Evolutionary conservation across 1,284 basidiomycete species (phyloP), one percentile per base, ranked within the genome.

Genomic region (Cryptococcus floricola): DNA sequence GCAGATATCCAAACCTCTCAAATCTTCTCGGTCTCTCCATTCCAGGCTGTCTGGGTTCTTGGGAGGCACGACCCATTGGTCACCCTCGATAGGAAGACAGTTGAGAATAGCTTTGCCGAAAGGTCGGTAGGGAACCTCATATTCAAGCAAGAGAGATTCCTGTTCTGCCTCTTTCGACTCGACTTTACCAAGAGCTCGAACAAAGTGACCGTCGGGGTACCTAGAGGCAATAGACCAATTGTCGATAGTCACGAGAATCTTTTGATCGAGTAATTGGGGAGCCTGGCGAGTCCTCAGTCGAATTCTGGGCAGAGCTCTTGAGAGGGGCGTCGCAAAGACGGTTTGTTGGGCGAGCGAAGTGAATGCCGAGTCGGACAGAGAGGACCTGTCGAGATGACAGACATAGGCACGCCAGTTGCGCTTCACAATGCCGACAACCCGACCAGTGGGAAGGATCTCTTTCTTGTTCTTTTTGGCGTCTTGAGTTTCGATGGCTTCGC

Each of bases 381-480:
- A 93, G 0, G 87, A 84, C 62, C 85, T 84, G 76, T 98, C 96
- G 56, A 98, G 87, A 75, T 98, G 95, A 74, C 93, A 97, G 43
- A 99, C 95, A 70, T 94, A 96, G 83, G 91, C 86, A 71, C 94
- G 80, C 95, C 95, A 98, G 69, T 96, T 96, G 18, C 96, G 85
- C 76, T 95, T 95, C 63, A 94, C 85, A 54, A 98, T 81, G 14
- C 95, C 95, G 13, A 98, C 89, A 3, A 98, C 83, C 14, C 86
- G 84, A 9, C 95, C 95, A 0, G 95, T 98, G 0, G 95, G 95
- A 67, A 93, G 76, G 41, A 72, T 73, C 61, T 75, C 78, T 51
- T 70, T 73, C 61, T 77, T 67, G 71, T 81, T 66, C 77, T 65
- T 64, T 60, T 68, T 69, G 1, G 71, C 64, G 38, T 71, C 70